Evolutionary conservation across 176 grass and related monocot genomes (phyloP).

Genomic region (Oryza brachyantha): DNA sequence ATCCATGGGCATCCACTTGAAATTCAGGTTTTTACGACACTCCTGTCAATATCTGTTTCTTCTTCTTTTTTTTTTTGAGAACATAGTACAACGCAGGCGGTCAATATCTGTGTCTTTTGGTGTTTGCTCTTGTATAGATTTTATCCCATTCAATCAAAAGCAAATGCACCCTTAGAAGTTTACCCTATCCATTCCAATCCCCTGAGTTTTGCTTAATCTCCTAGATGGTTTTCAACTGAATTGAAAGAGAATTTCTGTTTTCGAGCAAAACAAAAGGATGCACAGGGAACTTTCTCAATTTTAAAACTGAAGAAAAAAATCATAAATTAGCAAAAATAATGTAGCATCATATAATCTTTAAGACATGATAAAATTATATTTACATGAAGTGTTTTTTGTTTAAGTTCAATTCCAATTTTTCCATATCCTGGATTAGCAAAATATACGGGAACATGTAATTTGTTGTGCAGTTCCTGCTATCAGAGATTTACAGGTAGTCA

Average conservation of each 20-base stretch:
- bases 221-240: neutral
- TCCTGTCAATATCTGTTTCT: conserved; percentile 21
- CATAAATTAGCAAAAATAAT: no score
- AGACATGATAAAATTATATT: neutral
- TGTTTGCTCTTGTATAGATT: conserved; percentile 9
- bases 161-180: neutral
- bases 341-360: neutral
- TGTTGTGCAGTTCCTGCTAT: conserved; percentile 15
- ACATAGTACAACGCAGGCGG: no score
- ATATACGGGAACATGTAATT: neutral
- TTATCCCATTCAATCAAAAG: neutral
- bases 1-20: conserved; percentile 88
- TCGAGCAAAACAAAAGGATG: neutral
- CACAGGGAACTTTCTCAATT: neutral
- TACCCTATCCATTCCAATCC: neutral
- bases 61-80: no score
- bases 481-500: no score
- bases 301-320: neutral
- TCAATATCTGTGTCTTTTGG: conserved; percentile 1
- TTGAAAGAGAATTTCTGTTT: no score
- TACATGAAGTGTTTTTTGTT: neutral
- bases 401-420: neutral
- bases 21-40: conserved; percentile 57
- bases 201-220: neutral
- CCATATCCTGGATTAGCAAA: neutral